Evolutionary conservation across 1,284 basidiomycete genomes (phyloP).

Genomic region (Mycena citricolor): DNA sequence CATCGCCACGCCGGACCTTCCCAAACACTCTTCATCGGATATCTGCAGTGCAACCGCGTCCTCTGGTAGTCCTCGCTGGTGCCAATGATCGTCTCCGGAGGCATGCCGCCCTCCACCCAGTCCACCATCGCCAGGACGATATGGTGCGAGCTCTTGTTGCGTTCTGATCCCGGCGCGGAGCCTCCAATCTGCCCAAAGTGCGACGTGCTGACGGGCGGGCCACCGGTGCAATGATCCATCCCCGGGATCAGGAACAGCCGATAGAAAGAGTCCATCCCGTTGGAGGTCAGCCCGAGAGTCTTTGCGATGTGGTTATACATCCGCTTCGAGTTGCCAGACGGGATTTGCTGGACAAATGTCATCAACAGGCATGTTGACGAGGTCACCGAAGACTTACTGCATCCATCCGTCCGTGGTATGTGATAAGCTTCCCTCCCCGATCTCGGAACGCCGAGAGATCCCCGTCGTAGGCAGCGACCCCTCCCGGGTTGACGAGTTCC

Average conservation of each 20-base stretch:
- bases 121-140: conserved; percentile 37
- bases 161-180: background rate
- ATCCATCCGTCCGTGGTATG: conserved; percentile 21
- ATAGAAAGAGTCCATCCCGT: conserved; percentile 17
- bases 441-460: conserved; percentile 18
- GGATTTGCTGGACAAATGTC: conserved; percentile 5
- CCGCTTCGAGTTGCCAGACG: conserved; percentile 14
- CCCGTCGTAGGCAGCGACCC: conserved; percentile 20
- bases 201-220: conserved; percentile 13
- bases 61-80: conserved; percentile 12
- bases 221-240: conserved; percentile 21
- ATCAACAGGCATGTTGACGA: background rate
- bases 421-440: conserved; percentile 20
- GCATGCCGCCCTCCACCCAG: conserved; percentile 41
- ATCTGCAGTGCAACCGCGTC: conserved; percentile 21
- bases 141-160: conserved; percentile 26
- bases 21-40: conserved; percentile 18
- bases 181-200: background rate
- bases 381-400: background rate
- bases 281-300: conserved; percentile 12
- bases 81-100: conserved; percentile 34
- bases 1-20: conserved; percentile 1
- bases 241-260: conserved; percentile 22
- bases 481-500: conserved; percentile 15
- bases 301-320: conserved; percentile 17